Evolutionary conservation across 2,329 filamentous ascomycete genomes (phyloP).

Genomic region (Herpomyces periplanetae): DNA sequence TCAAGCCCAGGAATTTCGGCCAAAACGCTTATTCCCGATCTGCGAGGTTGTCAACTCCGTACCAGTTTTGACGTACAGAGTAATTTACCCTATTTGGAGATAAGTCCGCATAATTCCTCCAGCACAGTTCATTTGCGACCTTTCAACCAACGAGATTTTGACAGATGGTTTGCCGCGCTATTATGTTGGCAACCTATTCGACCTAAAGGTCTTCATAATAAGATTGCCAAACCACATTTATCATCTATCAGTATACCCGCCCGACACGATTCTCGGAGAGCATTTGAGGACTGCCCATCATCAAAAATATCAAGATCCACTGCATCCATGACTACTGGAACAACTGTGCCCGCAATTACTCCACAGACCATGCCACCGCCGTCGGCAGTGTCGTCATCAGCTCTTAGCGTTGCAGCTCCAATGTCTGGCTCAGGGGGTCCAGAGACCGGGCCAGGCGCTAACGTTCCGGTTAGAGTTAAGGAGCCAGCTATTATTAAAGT

Average conservation of each 20-base stretch:
- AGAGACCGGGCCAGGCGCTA: not conserved
- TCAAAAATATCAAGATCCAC: conserved; percentile 29
- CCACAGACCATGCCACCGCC: conserved; percentile 15
- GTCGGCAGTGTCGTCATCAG: conserved; percentile 27
- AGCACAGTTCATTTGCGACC: conserved; percentile 24
- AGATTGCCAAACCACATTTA: conserved; percentile 13
- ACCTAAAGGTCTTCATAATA: conserved; percentile 15
- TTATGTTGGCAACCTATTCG: conserved; percentile 43
- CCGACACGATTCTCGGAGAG: conserved; percentile 9
- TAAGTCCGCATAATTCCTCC: conserved; percentile 14
- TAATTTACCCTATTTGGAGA: conserved; percentile 13
- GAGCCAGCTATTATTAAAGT: conserved; percentile 1
- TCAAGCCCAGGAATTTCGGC: conserved; percentile 22
- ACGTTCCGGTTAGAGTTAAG: not conserved
- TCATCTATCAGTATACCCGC: conserved; percentile 9
- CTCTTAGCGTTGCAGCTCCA: conserved; percentile 9
- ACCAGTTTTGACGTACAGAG: conserved; percentile 11
- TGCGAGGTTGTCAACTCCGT: conserved; percentile 29
- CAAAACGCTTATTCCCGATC: conserved; percentile 26
- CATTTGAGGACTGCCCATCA: conserved; percentile 25
- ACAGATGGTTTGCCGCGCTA: conserved; percentile 40
- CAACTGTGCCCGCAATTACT: conserved; percentile 11
- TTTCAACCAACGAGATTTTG: conserved; percentile 20
- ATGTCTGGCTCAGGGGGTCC: not conserved
- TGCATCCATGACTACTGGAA: conserved; percentile 14